Percentiles rank a stretch among this genome's conserved stretches.
Evolutionary conservation across 768 basidiomycete genomes (phyloP).

Genomic region (Lanmaoa pseudosensibilis): DNA sequence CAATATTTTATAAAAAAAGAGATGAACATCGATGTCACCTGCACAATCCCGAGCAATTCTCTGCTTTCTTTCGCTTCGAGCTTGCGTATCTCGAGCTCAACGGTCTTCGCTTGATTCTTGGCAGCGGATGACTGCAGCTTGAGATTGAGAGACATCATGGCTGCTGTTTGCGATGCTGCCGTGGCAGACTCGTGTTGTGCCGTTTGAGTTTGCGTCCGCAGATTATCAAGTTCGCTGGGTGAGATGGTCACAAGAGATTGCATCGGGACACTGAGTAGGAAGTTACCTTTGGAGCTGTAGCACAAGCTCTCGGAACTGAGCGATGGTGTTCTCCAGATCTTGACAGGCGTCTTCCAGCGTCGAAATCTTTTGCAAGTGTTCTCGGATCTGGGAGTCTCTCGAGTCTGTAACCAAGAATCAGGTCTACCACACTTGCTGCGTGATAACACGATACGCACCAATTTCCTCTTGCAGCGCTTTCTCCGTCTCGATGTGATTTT

Average conservation of each 20-base stretch:
- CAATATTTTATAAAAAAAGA: neutral
- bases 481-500: constrained; percentile 93
- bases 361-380: constrained; percentile 63
- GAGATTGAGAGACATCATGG: constrained; percentile 92
- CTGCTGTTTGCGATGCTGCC: constrained; percentile 85
- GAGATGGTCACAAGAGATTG: constrained; percentile 10
- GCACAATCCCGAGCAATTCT: constrained; percentile 80
- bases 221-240: constrained; percentile 78
- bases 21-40: constrained; percentile 44
- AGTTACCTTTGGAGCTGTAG: constrained; percentile 73
- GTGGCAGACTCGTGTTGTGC: constrained; percentile 81
- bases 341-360: constrained; percentile 74
- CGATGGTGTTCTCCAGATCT: constrained; percentile 86
- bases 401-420: constrained; percentile 45
- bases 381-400: constrained; percentile 70
- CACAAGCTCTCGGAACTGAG: constrained; percentile 92
- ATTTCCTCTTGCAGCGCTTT: constrained; percentile 88
- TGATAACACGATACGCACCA: constrained; percentile 46
- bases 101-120: constrained; percentile 86
- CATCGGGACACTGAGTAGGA: neutral
- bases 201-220: constrained; percentile 83
- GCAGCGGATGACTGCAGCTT: constrained; percentile 89
- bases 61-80: constrained; percentile 81
- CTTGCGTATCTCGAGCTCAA: constrained; percentile 86
- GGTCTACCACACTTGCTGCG: neutral